A percentile compares a stretch with the other conserved stretches of the same genome.
Evolutionary conservation across 345 rosid species (phyloP).

Genomic region (Psidium guajava): DNA sequence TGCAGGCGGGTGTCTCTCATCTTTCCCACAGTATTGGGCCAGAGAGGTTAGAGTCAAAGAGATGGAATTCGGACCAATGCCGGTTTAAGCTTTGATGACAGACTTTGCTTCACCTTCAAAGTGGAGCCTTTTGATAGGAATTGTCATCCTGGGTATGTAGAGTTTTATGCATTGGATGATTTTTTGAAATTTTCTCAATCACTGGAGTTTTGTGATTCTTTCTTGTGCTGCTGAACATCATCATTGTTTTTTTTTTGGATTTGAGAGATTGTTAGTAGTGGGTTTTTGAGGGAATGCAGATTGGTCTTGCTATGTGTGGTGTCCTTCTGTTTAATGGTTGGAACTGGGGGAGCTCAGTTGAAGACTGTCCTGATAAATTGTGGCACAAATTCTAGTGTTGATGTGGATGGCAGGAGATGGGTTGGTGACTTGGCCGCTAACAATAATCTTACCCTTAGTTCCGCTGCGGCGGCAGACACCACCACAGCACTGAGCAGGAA

Average conservation of each 20-base stretch:
- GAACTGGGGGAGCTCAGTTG: slow-evolving; percentile 38
- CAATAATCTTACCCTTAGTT: slow-evolving; percentile 32
- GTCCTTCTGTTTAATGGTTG: neutral
- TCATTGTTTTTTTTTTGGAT: too few species aligned
- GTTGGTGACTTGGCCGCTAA: slow-evolving; percentile 42
- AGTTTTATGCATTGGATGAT: neutral
- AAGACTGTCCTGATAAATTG: slow-evolving; percentile 48
- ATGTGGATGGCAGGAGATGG: slow-evolving; percentile 65
- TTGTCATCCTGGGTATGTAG: neutral
- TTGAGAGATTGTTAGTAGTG: neutral
- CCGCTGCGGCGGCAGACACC: slow-evolving; percentile 19
- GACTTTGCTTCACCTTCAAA: neutral
- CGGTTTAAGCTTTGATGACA: neutral
- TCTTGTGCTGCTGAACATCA: neutral
- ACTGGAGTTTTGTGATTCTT: neutral
- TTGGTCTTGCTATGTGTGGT: neutral
- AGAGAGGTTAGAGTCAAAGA: neutral
- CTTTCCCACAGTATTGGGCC: neutral
- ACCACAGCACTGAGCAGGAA: slow-evolving; percentile 18
- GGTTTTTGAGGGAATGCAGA: neutral
- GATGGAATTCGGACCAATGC: neutral
- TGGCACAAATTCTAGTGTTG: slow-evolving; percentile 43
- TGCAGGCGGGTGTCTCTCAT: neutral
- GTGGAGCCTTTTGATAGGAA: neutral
- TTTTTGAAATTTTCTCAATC: neutral